Evolutionary conservation across 2,329 filamentous ascomycete species (phyloP).

Genomic region (Metarhizium album): DNA sequence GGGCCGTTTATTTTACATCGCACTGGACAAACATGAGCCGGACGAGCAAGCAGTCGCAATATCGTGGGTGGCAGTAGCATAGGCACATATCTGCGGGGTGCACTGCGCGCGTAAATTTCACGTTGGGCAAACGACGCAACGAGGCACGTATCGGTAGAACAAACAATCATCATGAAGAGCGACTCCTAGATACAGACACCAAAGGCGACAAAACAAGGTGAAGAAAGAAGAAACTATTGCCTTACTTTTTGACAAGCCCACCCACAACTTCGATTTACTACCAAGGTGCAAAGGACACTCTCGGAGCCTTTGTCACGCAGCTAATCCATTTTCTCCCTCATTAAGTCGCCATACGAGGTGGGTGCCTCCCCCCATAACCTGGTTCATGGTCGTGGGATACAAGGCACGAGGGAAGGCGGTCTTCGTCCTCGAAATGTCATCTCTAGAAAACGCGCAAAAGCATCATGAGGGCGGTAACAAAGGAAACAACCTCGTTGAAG

Average conservation of each 20-base stretch:
- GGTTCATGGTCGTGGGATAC: constrained; percentile 2
- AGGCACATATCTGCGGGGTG: background rate
- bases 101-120: background rate
- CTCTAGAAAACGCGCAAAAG: constrained; percentile 29
- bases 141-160: background rate
- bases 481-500: constrained; percentile 21
- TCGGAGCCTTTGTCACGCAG: constrained; percentile 22
- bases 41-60: background rate
- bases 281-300: constrained; percentile 25
- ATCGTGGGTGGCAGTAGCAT: too few species aligned
- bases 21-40: constrained; percentile 4
- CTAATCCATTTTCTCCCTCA: constrained; percentile 18
- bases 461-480: constrained; percentile 26
- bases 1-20: background rate
- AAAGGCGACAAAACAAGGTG: constrained; percentile 21
- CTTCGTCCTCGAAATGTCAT: constrained; percentile 10
- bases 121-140: background rate
- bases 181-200: constrained; percentile 26
- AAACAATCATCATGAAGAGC: constrained; percentile 20
- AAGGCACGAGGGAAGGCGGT: background rate
- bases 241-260: constrained; percentile 32
- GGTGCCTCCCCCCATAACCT: constrained; percentile 13
- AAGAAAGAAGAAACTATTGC: constrained; percentile 24
- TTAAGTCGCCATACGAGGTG: constrained; percentile 12
- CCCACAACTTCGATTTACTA: constrained; percentile 22